Evolutionary conservation across 2,329 filamentous ascomycete genomes (phyloP).

Genomic region (Lasiodiplodia gonubiensis): DNA sequence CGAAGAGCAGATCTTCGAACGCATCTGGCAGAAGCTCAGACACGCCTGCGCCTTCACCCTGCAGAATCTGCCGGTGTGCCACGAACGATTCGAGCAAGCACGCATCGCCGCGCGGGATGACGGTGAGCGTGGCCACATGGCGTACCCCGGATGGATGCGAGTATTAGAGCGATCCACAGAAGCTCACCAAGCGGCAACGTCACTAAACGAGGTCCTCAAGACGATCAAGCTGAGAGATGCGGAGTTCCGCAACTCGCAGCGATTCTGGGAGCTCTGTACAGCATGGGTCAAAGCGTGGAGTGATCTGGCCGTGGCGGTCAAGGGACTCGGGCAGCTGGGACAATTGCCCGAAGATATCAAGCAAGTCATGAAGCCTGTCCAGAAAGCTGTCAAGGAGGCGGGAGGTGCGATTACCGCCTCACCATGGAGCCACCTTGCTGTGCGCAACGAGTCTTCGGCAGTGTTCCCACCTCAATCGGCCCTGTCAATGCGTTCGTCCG

Average conservation of each 20-base stretch:
- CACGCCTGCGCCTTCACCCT: constrained; percentile 75
- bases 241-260: constrained; percentile 68
- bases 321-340: constrained; percentile 44
- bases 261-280: constrained; percentile 75
- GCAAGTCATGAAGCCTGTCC: constrained; percentile 76
- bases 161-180: constrained; percentile 74
- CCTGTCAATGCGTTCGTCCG: constrained; percentile 12
- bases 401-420: constrained; percentile 72
- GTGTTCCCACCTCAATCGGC: constrained; percentile 21
- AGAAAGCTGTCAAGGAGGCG: constrained; percentile 82
- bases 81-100: constrained; percentile 62
- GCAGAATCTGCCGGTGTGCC: constrained; percentile 72
- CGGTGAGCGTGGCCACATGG: constrained; percentile 42
- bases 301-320: constrained; percentile 67
- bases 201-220: constrained; percentile 73
- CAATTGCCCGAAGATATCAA: constrained; percentile 64
- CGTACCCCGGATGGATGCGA: constrained; percentile 52
- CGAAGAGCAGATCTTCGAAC: constrained; percentile 82
- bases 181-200: constrained; percentile 74
- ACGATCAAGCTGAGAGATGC: constrained; percentile 86
- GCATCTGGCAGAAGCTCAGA: constrained; percentile 77
- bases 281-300: constrained; percentile 73
- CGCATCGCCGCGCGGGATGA: constrained; percentile 35
- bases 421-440: constrained; percentile 64
- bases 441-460: constrained; percentile 31